These are phyloP conservation scores for Leishmania turanica DNA, from an alignment of 208 protist species.

Conservation along the genomic window DNA sequence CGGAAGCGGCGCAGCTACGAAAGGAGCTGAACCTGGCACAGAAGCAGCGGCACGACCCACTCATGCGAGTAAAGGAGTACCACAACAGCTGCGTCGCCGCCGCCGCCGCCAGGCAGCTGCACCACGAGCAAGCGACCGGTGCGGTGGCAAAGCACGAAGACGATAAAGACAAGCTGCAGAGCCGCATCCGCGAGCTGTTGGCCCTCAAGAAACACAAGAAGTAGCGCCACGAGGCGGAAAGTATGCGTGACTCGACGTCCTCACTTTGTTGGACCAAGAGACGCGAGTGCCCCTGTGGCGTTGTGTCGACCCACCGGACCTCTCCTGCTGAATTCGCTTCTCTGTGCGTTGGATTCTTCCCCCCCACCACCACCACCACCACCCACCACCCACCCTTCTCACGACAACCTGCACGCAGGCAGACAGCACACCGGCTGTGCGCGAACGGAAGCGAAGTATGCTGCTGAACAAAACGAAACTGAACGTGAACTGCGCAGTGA, in stretches of 20 bases:
- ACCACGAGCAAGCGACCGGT: constrained; percentile 23
- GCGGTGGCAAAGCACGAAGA: constrained; percentile 1
- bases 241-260: no score
- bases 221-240: background rate
- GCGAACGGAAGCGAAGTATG: background rate
- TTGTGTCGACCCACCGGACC: background rate
- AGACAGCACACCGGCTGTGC: background rate
- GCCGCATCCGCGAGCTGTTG: constrained; percentile 42
- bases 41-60: constrained; percentile 74
- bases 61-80: constrained; percentile 54
- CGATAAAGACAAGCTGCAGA: constrained; percentile 35
- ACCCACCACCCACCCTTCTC: background rate
- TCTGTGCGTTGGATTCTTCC: background rate
- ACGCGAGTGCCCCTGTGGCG: background rate
- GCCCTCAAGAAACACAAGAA: constrained; percentile 29
- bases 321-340: background rate
- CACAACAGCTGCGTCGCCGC: constrained; percentile 69
- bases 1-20: constrained; percentile 53
- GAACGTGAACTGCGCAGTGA: background rate
- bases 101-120: constrained; percentile 48
- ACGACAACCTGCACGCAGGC: background rate
- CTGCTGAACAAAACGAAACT: background rate
- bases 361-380: background rate
- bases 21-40: constrained; percentile 67
- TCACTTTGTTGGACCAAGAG: background rate